phyloP scores from a whole-genome alignment of 2,329 filamentous ascomycete genomes.

The Diaporthe aspalathi region DNA sequence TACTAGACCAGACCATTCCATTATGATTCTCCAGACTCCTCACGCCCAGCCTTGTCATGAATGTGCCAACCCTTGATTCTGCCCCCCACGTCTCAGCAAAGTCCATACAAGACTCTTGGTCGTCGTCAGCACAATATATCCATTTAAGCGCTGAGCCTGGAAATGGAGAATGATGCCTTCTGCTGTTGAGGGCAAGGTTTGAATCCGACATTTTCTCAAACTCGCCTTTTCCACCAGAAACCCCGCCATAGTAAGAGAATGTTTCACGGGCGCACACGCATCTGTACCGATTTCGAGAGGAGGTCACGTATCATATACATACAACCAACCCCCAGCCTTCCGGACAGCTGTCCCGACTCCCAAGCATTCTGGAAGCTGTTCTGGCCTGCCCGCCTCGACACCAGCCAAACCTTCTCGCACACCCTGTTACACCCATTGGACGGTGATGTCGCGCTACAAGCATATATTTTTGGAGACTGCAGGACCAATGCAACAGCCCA shows the following conservation, averaged over 20 bases:
- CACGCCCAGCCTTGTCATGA: constrained; percentile 1
- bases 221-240: background rate
- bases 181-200: background rate
- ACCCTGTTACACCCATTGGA: background rate
- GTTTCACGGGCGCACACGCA: constrained; percentile 7
- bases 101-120: background rate
- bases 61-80: constrained; percentile 5
- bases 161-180: background rate
- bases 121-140: background rate
- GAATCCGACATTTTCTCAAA: background rate
- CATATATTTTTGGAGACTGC: background rate
- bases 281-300: background rate
- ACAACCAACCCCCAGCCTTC: background rate
- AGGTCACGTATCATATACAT: background rate
- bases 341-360: background rate
- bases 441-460: background rate
- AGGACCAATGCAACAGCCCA: constrained; percentile 9
- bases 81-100: background rate
- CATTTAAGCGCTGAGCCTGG: background rate
- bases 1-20: background rate
- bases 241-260: background rate
- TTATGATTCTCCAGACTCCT: too few species aligned
- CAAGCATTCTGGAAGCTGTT: background rate
- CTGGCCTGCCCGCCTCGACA: background rate
- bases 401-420: constrained; percentile 12